phyloP scores from a whole-genome alignment of 495 filamentous ascomycete species.

The Hypomontagnella submonticulosa region DNA sequence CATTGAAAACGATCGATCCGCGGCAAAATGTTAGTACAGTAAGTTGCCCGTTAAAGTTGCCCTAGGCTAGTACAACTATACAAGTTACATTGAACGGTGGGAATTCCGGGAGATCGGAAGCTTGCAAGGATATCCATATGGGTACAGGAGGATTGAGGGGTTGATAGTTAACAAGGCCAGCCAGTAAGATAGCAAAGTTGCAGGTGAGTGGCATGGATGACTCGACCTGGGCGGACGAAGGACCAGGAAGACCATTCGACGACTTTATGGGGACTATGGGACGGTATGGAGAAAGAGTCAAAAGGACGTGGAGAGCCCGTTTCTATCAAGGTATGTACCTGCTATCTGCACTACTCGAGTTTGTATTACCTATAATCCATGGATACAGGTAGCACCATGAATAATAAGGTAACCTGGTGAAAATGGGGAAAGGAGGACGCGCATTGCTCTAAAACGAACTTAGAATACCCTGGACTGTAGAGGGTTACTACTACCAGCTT shows the following conservation, averaged over 20 bases:
- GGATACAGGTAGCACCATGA: too few species aligned
- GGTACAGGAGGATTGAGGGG: constrained; percentile 42
- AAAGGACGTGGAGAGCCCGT: constrained; percentile 6
- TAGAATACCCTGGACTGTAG: not conserved
- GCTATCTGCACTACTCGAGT: not conserved
- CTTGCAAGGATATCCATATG: constrained; percentile 44
- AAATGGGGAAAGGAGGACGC: not conserved
- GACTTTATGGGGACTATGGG: constrained; percentile 8
- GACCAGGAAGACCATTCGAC: not conserved
- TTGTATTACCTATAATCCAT: too few species aligned
- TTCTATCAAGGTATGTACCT: constrained; percentile 5
- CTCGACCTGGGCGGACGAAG: constrained; percentile 24
- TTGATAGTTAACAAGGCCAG: constrained; percentile 41
- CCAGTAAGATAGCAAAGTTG: constrained; percentile 34
- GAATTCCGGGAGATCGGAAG: constrained; percentile 51
- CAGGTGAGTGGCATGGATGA: constrained; percentile 35
- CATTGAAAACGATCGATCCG: constrained; percentile 43
- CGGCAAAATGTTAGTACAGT: constrained; percentile 46
- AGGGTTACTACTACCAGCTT: too few species aligned
- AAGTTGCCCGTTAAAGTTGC: constrained; percentile 20
- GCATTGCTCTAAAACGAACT: constrained; percentile 7
- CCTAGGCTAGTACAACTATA: constrained; percentile 32
- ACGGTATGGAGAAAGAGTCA: constrained; percentile 14
- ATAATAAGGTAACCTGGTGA: constrained; percentile 1
- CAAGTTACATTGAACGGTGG: constrained; percentile 34